These are phyloP conservation scores for Phyllosticta citrichinensis DNA, from an alignment of 2,329 filamentous ascomycete genomes.

Conservation along the genomic window DNA sequence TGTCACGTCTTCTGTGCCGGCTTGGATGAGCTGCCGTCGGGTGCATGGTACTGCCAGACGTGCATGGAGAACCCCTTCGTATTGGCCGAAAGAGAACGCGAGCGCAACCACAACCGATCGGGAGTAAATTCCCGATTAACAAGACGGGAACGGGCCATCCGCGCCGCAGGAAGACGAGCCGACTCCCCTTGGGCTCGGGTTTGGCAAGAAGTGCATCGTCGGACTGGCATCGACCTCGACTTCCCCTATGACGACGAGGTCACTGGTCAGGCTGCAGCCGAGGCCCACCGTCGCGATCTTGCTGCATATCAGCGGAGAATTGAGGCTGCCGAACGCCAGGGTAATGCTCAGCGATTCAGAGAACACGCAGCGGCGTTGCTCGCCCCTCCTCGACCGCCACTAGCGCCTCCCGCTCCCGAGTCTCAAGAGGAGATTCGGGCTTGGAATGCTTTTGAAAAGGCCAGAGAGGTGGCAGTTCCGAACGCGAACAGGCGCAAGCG, in stretches of 20 bases:
- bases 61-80: slow-evolving; percentile 43
- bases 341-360: slow-evolving; percentile 62
- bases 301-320: slow-evolving; percentile 75
- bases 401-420: slow-evolving; percentile 50
- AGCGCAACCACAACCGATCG: slow-evolving; percentile 20
- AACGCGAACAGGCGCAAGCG: slow-evolving; percentile 56
- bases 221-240: slow-evolving; percentile 66
- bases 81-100: slow-evolving; percentile 21
- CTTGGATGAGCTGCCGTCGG: slow-evolving; percentile 63
- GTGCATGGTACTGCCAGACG: slow-evolving; percentile 84
- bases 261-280: neutral
- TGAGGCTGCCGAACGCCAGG: slow-evolving; percentile 69
- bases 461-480: slow-evolving; percentile 48
- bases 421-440: slow-evolving; percentile 71
- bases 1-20: slow-evolving; percentile 92
- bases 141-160: slow-evolving; percentile 8
- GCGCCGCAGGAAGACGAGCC: slow-evolving; percentile 1
- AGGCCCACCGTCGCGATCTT: slow-evolving; percentile 44
- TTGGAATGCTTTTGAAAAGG: slow-evolving; percentile 86
- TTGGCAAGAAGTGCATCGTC: slow-evolving; percentile 84
- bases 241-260: slow-evolving; percentile 72
- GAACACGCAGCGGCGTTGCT: slow-evolving; percentile 55
- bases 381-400: slow-evolving; percentile 29
- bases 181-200: slow-evolving; percentile 58
- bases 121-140: slow-evolving; percentile 23